A percentile compares a stretch with the other conserved stretches of the same genome.
These are phyloP conservation scores for Globisporangium acanthophoron DNA, from an alignment of 352 stramenopile species.

Conservation along the genomic window DNA sequence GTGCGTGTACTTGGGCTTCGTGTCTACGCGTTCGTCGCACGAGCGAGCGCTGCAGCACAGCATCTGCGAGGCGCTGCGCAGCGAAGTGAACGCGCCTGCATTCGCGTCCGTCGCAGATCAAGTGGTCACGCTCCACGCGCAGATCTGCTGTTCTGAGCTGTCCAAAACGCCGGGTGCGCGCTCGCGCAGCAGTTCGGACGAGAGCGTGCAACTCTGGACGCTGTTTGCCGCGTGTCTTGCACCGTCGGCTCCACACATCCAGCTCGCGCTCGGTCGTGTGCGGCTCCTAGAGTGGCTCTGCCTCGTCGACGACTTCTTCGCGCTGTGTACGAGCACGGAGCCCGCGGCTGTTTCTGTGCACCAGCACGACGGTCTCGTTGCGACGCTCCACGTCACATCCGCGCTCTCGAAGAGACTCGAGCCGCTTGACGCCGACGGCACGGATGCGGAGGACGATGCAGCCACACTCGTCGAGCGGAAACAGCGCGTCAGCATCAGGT, in stretches of 20 bases:
- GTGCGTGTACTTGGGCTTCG: slow-evolving; percentile 49
- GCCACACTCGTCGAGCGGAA: not conserved
- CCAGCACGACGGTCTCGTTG: not conserved
- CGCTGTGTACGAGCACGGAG: not conserved
- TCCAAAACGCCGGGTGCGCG: not conserved
- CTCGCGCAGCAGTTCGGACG: not conserved
- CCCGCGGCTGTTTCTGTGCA: not conserved
- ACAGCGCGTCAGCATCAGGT: not conserved
- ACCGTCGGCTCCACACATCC: slow-evolving; percentile 3
- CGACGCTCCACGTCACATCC: slow-evolving; percentile 6
- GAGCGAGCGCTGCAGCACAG: slow-evolving; percentile 19
- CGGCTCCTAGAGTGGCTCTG: slow-evolving; percentile 12
- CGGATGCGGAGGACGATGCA: not conserved
- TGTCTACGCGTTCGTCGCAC: slow-evolving; percentile 19
- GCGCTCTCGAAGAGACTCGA: slow-evolving; percentile 1
- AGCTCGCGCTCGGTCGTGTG: slow-evolving; percentile 1
- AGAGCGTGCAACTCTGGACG: slow-evolving; percentile 30
- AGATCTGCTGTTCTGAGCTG: slow-evolving; percentile 9
- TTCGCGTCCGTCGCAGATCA: slow-evolving; percentile 15
- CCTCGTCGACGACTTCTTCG: slow-evolving; percentile 12
- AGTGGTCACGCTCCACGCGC: slow-evolving; percentile 14
- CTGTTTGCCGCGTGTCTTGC: slow-evolving; percentile 12
- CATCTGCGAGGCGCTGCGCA: slow-evolving; percentile 38
- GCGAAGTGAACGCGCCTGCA: slow-evolving; percentile 24
- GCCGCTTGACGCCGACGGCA: not conserved